Conservation (phyloP, 345 rosid genomes). For the Chamaenerion angustifolium region DNA sequence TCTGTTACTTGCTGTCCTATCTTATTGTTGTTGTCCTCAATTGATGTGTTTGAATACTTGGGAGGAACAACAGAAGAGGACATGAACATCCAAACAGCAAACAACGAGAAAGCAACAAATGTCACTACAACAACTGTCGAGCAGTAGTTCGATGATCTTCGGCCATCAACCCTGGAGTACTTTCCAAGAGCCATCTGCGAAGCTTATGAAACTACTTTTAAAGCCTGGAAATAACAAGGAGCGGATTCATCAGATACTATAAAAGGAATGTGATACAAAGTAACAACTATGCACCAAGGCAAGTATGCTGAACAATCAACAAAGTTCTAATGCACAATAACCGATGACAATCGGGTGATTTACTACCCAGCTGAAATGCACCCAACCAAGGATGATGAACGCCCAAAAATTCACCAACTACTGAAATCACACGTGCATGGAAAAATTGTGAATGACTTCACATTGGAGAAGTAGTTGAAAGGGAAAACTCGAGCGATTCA, state of each 20-base stretch:
- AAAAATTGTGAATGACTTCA: too few species aligned
- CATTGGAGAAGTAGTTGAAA: too few species aligned
- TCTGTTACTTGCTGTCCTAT: conserved; percentile 14
- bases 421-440: too few species aligned
- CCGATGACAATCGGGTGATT: too few species aligned
- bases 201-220: conserved; percentile 8
- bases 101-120: conserved; percentile 49
- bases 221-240: conserved; percentile 5
- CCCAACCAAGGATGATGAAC: too few species aligned
- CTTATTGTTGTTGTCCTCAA: conserved; percentile 17
- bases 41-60: conserved; percentile 20
- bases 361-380: too few species aligned
- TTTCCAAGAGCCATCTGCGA: conserved; percentile 47
- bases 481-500: too few species aligned
- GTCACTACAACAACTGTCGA: conserved; percentile 46
- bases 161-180: conserved; percentile 50
- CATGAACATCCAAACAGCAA: conserved; percentile 81
- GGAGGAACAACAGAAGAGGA: conserved; percentile 47
- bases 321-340: too few species aligned
- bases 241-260: neutral
- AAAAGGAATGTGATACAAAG: too few species aligned
- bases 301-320: too few species aligned
- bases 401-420: too few species aligned
- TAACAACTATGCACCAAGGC: too few species aligned
- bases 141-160: conserved; percentile 47